phyloP scores from a whole-genome alignment of 2,329 filamentous ascomycete species.

The Colletotrichum cuscutae region DNA sequence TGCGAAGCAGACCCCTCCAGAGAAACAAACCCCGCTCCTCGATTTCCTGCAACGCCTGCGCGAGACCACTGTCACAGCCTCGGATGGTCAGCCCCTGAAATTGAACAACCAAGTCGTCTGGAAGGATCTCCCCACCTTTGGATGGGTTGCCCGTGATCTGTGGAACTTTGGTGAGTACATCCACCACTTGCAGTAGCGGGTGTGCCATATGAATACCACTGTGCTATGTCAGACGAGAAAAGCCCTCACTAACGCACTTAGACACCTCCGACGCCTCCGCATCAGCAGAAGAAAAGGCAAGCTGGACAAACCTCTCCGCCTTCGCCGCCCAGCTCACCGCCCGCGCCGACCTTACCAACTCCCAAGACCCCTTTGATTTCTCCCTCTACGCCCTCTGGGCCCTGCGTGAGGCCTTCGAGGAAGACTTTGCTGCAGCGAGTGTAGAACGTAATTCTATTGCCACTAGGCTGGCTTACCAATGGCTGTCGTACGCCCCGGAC shows the following conservation, averaged over 20 bases:
- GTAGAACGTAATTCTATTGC: constrained; percentile 9
- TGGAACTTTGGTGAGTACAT: constrained; percentile 41
- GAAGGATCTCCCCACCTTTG: constrained; percentile 43
- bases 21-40: constrained; percentile 38
- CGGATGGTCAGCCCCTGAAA: constrained; percentile 36
- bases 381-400: constrained; percentile 43
- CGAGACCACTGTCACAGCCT: constrained; percentile 30
- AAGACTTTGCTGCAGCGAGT: constrained; percentile 9
- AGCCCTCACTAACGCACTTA: background rate
- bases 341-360: constrained; percentile 13
- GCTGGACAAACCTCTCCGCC: constrained; percentile 37
- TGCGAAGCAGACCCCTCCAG: constrained; percentile 36
- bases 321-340: constrained; percentile 42
- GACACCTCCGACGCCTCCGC: constrained; percentile 35
- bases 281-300: constrained; percentile 19
- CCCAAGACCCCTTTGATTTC: constrained; percentile 38
- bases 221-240: background rate
- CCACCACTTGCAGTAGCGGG: no score
- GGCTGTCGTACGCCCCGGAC: constrained; percentile 36
- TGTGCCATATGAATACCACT: no score
- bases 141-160: constrained; percentile 39
- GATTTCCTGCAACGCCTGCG: constrained; percentile 38
- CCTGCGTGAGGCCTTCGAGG: constrained; percentile 42
- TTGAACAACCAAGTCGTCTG: constrained; percentile 39
- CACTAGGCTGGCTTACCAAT: constrained; percentile 38